Base-by-base conservation (phyloP, 2,329 filamentous ascomycete species). In the Exophiala sideris region DNA sequence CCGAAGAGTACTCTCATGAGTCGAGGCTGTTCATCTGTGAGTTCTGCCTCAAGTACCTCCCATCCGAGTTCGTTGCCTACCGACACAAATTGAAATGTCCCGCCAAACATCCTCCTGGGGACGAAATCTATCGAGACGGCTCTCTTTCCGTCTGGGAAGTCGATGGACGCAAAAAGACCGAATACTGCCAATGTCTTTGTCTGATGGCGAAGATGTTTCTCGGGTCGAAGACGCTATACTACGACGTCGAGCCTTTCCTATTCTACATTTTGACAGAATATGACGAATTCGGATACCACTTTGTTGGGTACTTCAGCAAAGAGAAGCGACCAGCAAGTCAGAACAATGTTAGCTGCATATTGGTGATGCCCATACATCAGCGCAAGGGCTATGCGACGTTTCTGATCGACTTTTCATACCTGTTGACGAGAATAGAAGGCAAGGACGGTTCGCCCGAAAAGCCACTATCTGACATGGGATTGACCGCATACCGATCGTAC, bases 241-340 rank as follows among this genome's bases (percentile, higher is more conserved):
- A 99, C 75, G 94, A 99, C 65, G 94, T 99, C n/a, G 94, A 99
- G 61, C 94, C 94, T 0, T 99, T 99, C 68, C 75, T 99, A 34
- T 99, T 99, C 76, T 99, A 99, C 73, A 92, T 96, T 70, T 96
- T 99, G 92, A 89, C 89, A 21, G 87, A 86, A 38, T 85, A 88
- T 62, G 89, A 91, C 60, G 90, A 95, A 46, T 86, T 91, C 64
- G 94, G 94, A 11, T 94, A 88, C 65, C 94, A 97, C 67, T 82
- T 99, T 46, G 89, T 99, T n/a, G 94, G 94, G n/a, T 99, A 96
- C 69, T 99, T 99, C 71, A 97, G 94, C 47, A 99, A 99, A 70
- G 94, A 99, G 73, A 99, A 99, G 73, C 82, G 95, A 40, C 87
- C 90, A 2, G 92, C 89, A 70, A 95, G 91, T 57, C 87, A 91